phyloP scores from a whole-genome alignment of 306 rosid genomes.

The Aeschynomene evenia region DNA sequence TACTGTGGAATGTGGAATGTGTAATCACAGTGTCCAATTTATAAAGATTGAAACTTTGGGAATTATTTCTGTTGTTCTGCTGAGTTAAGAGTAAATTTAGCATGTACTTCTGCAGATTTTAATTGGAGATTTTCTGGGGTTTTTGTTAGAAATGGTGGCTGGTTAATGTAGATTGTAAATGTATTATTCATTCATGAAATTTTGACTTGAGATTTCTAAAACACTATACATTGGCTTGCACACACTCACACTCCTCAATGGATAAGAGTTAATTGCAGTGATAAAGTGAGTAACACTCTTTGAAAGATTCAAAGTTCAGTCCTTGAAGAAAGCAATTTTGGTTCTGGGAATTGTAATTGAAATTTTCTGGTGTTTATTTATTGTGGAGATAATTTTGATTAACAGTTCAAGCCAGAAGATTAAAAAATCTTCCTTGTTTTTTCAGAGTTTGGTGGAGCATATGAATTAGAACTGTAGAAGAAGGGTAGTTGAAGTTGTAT shows the following conservation, averaged over 20 bases:
- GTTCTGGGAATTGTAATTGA: neutral
- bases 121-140: neutral
- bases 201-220: neutral
- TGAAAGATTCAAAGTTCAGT: neutral
- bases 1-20: neutral
- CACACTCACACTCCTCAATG: neutral
- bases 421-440: neutral
- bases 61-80: neutral
- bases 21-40: neutral
- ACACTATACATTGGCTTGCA: neutral
- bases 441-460: slow-evolving; percentile 26
- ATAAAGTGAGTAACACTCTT: too few relatives aligned
- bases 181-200: neutral
- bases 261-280: neutral
- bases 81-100: neutral
- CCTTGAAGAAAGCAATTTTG: neutral
- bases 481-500: slow-evolving; percentile 30
- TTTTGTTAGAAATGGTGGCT: neutral
- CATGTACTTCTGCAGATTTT: neutral
- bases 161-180: neutral
- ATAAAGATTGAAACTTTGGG: neutral
- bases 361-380: neutral
- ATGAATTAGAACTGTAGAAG: slow-evolving; percentile 29
- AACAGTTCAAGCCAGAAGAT: neutral
- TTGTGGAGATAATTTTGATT: neutral